These are phyloP conservation scores for Tephrocybe sp. DNA, from an alignment of 768 basidiomycete species.

Conservation along the genomic window DNA sequence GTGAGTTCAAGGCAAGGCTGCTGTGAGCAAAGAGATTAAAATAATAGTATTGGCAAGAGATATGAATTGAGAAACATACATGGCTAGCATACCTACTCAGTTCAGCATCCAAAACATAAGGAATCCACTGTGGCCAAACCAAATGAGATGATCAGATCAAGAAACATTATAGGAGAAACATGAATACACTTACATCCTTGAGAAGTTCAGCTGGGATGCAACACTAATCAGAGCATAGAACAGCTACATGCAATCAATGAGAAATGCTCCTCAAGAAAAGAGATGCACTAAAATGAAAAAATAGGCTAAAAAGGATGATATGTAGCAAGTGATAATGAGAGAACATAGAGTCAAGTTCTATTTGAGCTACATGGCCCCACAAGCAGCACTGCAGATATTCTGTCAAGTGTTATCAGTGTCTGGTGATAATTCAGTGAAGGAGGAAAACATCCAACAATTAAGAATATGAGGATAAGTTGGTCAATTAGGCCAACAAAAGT, in stretches of 20 bases:
- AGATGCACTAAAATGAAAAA: conserved; percentile 36
- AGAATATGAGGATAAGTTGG: conserved; percentile 45
- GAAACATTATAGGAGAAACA: not conserved
- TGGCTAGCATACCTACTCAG: conserved; percentile 54
- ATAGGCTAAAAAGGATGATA: conserved; percentile 28
- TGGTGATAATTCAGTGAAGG: too few relatives aligned
- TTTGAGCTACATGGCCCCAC: conserved; percentile 29
- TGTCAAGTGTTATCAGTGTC: too few relatives aligned
- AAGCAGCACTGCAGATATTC: conserved; percentile 32
- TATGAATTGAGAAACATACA: conserved; percentile 33
- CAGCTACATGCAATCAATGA: conserved; percentile 33
- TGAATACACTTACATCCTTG: conserved; percentile 32
- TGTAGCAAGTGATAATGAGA: conserved; percentile 30
- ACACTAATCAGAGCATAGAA: conserved; percentile 59
- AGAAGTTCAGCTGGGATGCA: conserved; percentile 60
- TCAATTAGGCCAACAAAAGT: conserved; percentile 58
- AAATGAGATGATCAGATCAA: conserved; percentile 8
- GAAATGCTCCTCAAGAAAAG: too few relatives aligned
- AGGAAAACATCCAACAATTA: conserved; percentile 35
- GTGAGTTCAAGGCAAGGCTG: conserved; percentile 60
- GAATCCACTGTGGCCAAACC: conserved; percentile 54
- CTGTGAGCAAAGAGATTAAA: conserved; percentile 26
- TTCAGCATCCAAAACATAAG: conserved; percentile 70
- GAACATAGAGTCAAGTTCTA: conserved; percentile 25
- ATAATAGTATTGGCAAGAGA: not conserved